phyloP scores from a whole-genome alignment of 345 rosid genomes.

The Pistacia vera region DNA sequence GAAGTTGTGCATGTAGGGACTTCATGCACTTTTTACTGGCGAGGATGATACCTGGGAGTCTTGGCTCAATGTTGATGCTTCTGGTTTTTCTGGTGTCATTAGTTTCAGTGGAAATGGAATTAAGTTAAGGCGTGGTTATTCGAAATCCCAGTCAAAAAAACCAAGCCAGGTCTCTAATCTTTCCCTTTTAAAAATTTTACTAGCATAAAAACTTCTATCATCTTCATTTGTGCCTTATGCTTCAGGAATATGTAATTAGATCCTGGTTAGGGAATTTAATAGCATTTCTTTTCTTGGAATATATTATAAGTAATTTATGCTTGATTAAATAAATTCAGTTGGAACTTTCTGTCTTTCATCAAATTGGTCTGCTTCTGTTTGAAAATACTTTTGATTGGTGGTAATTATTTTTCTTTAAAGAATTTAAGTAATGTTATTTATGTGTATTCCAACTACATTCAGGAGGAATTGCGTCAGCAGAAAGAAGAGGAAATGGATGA shows the following conservation, averaged over 20 bases:
- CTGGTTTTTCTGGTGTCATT: constrained; percentile 71
- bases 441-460: constrained; percentile 11
- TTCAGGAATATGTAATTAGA: not conserved
- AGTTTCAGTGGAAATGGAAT: constrained; percentile 69
- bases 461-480: constrained; percentile 87
- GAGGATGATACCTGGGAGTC: constrained; percentile 99
- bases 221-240: not conserved
- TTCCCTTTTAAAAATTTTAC: constrained; percentile 4
- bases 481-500: constrained; percentile 97
- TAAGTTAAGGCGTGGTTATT: constrained; percentile 92
- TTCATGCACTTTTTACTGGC: constrained; percentile 89
- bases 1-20: constrained; percentile 58
- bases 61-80: constrained; percentile 82
- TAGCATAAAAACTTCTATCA: constrained; percentile 4
- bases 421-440: not conserved
- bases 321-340: not conserved
- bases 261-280: constrained; percentile 1
- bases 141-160: constrained; percentile 65
- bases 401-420: not conserved
- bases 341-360: not conserved
- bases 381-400: not conserved
- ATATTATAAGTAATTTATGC: not conserved
- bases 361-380: constrained; percentile 3
- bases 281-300: not conserved
- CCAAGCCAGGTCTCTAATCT: constrained; percentile 69